phyloP scores from a whole-genome alignment of 768 basidiomycete species.

The Myochromella boudieri region DNA sequence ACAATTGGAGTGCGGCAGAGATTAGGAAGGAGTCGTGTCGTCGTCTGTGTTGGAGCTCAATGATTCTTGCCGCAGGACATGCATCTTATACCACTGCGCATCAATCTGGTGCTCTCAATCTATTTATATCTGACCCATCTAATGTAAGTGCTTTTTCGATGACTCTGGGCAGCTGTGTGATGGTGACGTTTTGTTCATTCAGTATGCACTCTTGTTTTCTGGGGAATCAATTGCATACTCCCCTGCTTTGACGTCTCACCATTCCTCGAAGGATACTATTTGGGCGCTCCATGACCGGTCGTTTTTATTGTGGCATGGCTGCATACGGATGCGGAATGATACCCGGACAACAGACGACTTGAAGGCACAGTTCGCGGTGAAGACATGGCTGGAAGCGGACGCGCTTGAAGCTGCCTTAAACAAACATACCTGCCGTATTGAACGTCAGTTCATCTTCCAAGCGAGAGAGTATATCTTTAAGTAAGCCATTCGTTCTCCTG shows the following conservation, averaged over 20 bases:
- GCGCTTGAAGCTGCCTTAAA: conserved; percentile 62
- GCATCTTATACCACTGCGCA: conserved; percentile 56
- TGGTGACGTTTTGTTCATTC: conserved; percentile 3
- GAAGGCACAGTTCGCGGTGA: conserved; percentile 61
- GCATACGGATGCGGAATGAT: conserved; percentile 58
- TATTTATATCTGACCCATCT: conserved; percentile 62
- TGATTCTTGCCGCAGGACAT: conserved; percentile 64
- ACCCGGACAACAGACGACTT: conserved; percentile 40
- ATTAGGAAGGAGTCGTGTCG: conserved; percentile 72
- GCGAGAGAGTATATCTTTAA: conserved; percentile 78
- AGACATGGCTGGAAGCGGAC: conserved; percentile 72
- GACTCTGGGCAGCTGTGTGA: background rate
- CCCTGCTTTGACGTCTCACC: conserved; percentile 21
- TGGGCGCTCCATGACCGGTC: conserved; percentile 76
- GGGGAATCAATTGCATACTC: conserved; percentile 58
- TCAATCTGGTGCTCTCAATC: conserved; percentile 36
- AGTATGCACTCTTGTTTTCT: conserved; percentile 76
- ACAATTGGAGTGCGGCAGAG: conserved; percentile 58
- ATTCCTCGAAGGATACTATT: conserved; percentile 60
- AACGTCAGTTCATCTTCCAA: conserved; percentile 66
- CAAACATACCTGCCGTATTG: conserved; percentile 64
- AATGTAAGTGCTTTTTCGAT: conserved; percentile 48
- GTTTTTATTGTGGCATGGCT: conserved; percentile 73
- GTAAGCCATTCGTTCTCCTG: conserved; percentile 40
- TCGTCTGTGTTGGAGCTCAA: conserved; percentile 70